phyloP scores from a whole-genome alignment of 2,329 filamentous ascomycete genomes.

The Mycosphaerella sp. region DNA sequence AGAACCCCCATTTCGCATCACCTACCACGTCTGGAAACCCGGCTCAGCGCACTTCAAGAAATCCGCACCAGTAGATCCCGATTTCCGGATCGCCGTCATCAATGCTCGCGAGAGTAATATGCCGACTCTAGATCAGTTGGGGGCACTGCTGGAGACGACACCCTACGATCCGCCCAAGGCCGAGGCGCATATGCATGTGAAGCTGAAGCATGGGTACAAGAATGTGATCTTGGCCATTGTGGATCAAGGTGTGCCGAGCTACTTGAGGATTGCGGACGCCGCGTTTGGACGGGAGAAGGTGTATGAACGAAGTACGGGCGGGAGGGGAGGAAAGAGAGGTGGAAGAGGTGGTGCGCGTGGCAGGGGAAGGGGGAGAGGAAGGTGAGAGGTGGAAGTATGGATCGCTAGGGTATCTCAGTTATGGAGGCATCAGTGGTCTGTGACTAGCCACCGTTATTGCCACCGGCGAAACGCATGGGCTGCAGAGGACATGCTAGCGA shows the following conservation, averaged over 20 bases:
- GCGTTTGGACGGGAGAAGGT: slow-evolving; percentile 67
- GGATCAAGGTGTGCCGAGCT: slow-evolving; percentile 84
- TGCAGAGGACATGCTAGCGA: too few relatives aligned
- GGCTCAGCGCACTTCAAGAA: slow-evolving; percentile 63
- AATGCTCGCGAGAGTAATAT: slow-evolving; percentile 65
- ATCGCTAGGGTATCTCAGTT: neutral
- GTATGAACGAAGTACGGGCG: slow-evolving; percentile 50
- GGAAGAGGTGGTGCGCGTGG: slow-evolving; percentile 23
- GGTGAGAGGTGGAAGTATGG: neutral
- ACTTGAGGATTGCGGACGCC: slow-evolving; percentile 71
- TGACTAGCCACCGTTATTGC: neutral
- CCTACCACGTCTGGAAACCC: slow-evolving; percentile 79
- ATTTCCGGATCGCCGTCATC: slow-evolving; percentile 78
- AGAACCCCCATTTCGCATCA: slow-evolving; percentile 58
- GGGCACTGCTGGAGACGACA: slow-evolving; percentile 63
- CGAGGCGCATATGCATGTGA: slow-evolving; percentile 57
- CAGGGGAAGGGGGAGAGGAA: slow-evolving; percentile 33
- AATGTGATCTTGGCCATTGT: slow-evolving; percentile 83
- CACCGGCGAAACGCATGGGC: too few relatives aligned
- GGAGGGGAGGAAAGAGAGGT: slow-evolving; percentile 30
- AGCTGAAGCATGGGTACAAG: slow-evolving; percentile 75
- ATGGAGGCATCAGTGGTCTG: neutral
- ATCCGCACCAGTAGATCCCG: slow-evolving; percentile 66
- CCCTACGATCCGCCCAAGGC: slow-evolving; percentile 57
- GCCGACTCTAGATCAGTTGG: slow-evolving; percentile 66